phyloP scores from a whole-genome alignment of 1,284 basidiomycete species.

The Anthracocystis walkeri region DNA sequence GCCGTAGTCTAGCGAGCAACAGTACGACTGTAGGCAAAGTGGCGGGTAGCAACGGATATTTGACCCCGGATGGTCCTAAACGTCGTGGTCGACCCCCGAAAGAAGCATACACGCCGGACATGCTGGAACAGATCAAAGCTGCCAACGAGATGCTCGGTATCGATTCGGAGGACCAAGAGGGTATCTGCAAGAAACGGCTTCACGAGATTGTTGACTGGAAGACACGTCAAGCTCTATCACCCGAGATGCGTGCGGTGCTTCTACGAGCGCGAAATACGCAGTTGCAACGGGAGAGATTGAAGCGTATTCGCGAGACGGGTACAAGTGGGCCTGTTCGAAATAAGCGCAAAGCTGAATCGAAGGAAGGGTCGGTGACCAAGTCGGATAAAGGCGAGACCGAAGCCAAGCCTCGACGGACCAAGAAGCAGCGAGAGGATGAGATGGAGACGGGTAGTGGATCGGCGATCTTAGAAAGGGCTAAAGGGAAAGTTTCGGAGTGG shows the following conservation, averaged over 20 bases:
- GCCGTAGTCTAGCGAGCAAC: conserved; percentile 21
- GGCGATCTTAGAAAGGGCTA: conserved; percentile 21
- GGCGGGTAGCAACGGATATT: conserved; percentile 4
- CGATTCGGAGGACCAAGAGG: neutral
- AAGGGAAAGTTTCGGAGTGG: conserved; percentile 37
- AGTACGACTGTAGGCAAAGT: conserved; percentile 23
- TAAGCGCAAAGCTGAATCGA: neutral
- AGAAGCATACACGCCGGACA: conserved; percentile 15
- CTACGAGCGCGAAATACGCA: conserved; percentile 21
- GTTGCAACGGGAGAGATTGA: conserved; percentile 17
- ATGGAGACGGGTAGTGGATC: conserved; percentile 18
- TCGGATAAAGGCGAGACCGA: neutral
- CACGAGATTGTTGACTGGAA: conserved; percentile 19
- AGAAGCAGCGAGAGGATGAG: neutral
- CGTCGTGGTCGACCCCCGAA: conserved; percentile 29
- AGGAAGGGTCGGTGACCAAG: neutral
- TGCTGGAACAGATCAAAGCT: conserved; percentile 23
- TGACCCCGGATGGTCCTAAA: conserved; percentile 1
- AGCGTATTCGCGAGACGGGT: conserved; percentile 5
- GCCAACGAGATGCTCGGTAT: conserved; percentile 26
- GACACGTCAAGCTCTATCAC: conserved; percentile 7
- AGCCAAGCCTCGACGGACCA: neutral
- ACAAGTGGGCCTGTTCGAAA: neutral
- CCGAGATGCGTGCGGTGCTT: conserved; percentile 21
- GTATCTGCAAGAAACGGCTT: neutral